phyloP scores from a whole-genome alignment of 257 asterid species.

The Gardenia jasminoides region DNA sequence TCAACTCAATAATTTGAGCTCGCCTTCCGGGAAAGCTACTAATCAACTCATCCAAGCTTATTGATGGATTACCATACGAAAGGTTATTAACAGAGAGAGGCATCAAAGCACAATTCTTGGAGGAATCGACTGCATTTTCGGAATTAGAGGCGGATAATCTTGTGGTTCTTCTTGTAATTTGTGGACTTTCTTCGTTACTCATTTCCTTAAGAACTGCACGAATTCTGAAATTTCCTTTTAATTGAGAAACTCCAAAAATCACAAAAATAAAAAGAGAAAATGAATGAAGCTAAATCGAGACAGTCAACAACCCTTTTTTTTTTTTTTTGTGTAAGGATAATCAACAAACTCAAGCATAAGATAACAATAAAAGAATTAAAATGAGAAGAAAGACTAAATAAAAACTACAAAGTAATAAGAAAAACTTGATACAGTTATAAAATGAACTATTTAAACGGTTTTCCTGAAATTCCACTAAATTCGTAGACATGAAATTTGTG shows the following conservation, averaged over 20 bases:
- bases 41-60: slow-evolving; percentile 58
- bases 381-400: neutral
- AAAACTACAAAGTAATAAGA: too few relatives aligned
- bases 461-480: neutral
- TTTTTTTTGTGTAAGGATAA: too few relatives aligned
- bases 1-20: slow-evolving; percentile 56
- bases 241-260: neutral
- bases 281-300: neutral
- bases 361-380: neutral
- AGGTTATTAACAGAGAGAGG: slow-evolving; percentile 47
- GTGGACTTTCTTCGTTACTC: slow-evolving; percentile 51
- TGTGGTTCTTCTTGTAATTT: slow-evolving; percentile 54
- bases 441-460: neutral
- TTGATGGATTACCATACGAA: slow-evolving; percentile 38
- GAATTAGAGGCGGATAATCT: slow-evolving; percentile 50
- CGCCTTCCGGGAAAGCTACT: slow-evolving; percentile 63
- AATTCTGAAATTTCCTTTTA: neutral
- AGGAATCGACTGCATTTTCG: slow-evolving; percentile 34
- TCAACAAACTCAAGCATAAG: neutral
- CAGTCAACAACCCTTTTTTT: too few relatives aligned
- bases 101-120: slow-evolving; percentile 23
- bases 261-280: neutral
- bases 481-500: neutral
- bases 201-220: slow-evolving; percentile 31
- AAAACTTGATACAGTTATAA: neutral